Percentiles rank a stretch among this genome's conserved stretches.
Evolutionary conservation across 1,139 yeast genomes (phyloP).

Genomic region (Arxiozyma heterogenica): DNA sequence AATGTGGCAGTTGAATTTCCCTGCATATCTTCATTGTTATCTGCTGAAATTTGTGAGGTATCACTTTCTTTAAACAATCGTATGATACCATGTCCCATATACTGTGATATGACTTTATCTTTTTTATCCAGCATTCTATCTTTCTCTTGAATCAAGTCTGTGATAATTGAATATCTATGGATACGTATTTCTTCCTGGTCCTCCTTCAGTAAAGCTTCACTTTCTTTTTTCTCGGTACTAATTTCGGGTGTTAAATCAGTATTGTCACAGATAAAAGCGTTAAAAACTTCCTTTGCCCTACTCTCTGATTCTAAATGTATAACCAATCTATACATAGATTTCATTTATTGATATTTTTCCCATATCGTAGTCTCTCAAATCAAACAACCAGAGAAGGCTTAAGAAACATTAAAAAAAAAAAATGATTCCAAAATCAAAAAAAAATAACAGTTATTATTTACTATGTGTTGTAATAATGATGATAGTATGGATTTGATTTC

Average conservation of each 20-base stretch:
- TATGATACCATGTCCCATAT: slow-evolving; percentile 66
- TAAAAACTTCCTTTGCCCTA: slow-evolving; percentile 8
- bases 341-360: slow-evolving; percentile 7
- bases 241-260: not conserved
- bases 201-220: not conserved
- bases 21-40: not conserved
- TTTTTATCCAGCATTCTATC: slow-evolving; percentile 7
- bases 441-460: not conserved
- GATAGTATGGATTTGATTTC: not conserved
- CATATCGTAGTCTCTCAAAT: not conserved
- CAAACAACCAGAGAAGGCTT: not conserved
- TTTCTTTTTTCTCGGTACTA: slow-evolving; percentile 4
- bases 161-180: slow-evolving; percentile 1
- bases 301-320: slow-evolving; percentile 10
- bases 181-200: not conserved
- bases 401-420: no score
- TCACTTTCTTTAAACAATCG: slow-evolving; percentile 48
- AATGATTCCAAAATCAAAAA: no score
- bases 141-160: not conserved
- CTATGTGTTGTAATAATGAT: no score
- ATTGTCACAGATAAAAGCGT: slow-evolving; percentile 7
- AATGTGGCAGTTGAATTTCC: slow-evolving; percentile 12
- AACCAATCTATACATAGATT: slow-evolving; percentile 9
- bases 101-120: slow-evolving; percentile 25
- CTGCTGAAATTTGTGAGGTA: slow-evolving; percentile 9